Conservation (phyloP, 805 yeast species). For the Candida wancherniae region DNA sequence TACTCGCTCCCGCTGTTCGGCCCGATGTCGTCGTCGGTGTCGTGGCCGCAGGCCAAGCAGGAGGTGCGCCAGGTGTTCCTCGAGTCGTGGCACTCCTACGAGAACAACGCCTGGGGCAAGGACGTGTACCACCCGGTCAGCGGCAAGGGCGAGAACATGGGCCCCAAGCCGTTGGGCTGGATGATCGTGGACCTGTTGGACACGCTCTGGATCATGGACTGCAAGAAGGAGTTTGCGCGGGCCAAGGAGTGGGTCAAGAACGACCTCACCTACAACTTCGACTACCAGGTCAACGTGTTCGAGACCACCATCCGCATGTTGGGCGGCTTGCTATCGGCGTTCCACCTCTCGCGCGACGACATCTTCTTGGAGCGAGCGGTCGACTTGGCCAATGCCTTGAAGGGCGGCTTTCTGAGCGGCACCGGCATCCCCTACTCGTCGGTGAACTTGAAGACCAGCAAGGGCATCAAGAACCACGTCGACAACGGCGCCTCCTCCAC, state of each 20-base stretch:
- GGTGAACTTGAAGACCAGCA: slow-evolving; percentile 63
- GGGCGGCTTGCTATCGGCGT: slow-evolving; percentile 87
- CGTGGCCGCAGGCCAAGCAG: slow-evolving; percentile 48
- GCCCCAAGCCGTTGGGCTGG: slow-evolving; percentile 84
- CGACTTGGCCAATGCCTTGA: slow-evolving; percentile 67
- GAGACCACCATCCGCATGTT: slow-evolving; percentile 94
- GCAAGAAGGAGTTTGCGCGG: slow-evolving; percentile 52
- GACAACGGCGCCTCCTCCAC: slow-evolving; percentile 81
- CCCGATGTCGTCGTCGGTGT: not conserved
- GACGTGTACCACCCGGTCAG: slow-evolving; percentile 73
- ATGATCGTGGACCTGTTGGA: slow-evolving; percentile 85
- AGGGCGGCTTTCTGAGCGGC: slow-evolving; percentile 61
- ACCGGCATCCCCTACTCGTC: slow-evolving; percentile 77
- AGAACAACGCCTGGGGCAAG: slow-evolving; percentile 74
- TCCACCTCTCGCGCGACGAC: slow-evolving; percentile 63
- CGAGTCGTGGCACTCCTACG: slow-evolving; percentile 75
- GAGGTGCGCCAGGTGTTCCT: slow-evolving; percentile 65
- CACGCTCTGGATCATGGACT: slow-evolving; percentile 73
- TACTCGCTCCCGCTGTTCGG: slow-evolving; percentile 2
- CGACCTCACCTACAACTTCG: slow-evolving; percentile 65
- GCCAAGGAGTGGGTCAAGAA: slow-evolving; percentile 73
- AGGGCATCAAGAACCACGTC: slow-evolving; percentile 56
- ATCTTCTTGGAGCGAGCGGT: slow-evolving; percentile 72
- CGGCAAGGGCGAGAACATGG: slow-evolving; percentile 66
- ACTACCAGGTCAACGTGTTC: slow-evolving; percentile 74